phyloP scores from a whole-genome alignment of 2,329 filamentous ascomycete species.

The Aspergillus sp. region DNA sequence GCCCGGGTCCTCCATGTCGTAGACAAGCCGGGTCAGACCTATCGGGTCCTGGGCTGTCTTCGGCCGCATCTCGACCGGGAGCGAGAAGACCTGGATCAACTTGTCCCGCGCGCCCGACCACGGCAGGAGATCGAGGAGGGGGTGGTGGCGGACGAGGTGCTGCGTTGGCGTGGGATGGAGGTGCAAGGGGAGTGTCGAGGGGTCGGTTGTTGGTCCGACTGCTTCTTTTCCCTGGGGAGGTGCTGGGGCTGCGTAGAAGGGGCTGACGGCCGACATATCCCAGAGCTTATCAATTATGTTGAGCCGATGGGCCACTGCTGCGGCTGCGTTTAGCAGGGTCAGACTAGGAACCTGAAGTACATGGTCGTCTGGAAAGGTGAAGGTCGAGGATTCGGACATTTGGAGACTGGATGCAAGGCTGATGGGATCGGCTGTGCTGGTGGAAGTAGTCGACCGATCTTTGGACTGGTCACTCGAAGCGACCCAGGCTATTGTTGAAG shows the following conservation, averaged over 20 bases:
- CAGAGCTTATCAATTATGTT: constrained; percentile 37
- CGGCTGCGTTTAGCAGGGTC: constrained; percentile 38
- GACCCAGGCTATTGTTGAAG: too few relatives aligned
- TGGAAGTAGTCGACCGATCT: too few relatives aligned
- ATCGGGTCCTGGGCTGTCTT: constrained; percentile 38
- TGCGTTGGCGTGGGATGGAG: constrained; percentile 46
- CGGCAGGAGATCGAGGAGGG: constrained; percentile 48
- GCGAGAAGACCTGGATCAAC: constrained; percentile 42
- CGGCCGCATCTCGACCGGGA: constrained; percentile 43
- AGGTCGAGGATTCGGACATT: constrained; percentile 13
- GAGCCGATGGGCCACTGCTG: constrained; percentile 41
- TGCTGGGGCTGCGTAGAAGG: constrained; percentile 30
- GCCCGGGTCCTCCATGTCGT: constrained; percentile 47
- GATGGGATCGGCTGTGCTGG: neutral
- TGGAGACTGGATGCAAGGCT: constrained; percentile 11
- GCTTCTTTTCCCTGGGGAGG: too few relatives aligned
- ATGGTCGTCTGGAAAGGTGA: constrained; percentile 40
- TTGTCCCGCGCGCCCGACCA: constrained; percentile 49
- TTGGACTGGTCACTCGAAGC: too few relatives aligned
- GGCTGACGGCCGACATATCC: constrained; percentile 39
- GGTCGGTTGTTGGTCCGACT: neutral
- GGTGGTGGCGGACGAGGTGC: constrained; percentile 45
- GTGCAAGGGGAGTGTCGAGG: constrained; percentile 35
- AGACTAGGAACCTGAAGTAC: constrained; percentile 42
- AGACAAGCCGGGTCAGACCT: constrained; percentile 44